These are phyloP conservation scores for Zangia roseola DNA, from an alignment of 768 basidiomycete genomes.

Conservation along the genomic window DNA sequence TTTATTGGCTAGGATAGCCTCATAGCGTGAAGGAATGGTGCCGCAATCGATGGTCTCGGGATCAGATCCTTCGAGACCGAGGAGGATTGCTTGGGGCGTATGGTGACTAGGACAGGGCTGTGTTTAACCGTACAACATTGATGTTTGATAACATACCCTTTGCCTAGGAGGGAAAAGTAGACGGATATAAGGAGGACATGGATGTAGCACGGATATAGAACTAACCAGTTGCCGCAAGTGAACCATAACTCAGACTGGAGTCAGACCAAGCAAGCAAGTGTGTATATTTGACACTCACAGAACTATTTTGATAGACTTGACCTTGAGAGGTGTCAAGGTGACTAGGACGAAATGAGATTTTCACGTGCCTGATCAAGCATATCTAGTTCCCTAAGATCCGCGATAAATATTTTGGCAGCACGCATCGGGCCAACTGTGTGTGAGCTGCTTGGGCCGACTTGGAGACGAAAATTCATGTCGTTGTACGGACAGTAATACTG, in stretches of 20 bases:
- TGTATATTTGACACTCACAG: constrained; percentile 49
- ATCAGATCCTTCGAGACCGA: constrained; percentile 85
- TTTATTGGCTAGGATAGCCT: constrained; percentile 63
- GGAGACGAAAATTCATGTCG: constrained; percentile 28
- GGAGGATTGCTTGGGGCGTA: constrained; percentile 82
- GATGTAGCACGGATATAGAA: constrained; percentile 1
- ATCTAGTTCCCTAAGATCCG: constrained; percentile 64
- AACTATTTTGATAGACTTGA: constrained; percentile 79
- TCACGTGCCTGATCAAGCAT: constrained; percentile 63
- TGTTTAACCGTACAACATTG: constrained; percentile 1
- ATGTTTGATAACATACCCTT: constrained; percentile 54
- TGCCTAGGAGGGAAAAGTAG: constrained; percentile 44
- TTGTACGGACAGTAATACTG: neutral
- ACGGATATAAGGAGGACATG: constrained; percentile 5
- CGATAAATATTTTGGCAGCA: constrained; percentile 85
- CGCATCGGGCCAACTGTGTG: constrained; percentile 88
- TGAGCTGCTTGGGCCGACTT: constrained; percentile 58
- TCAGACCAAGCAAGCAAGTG: neutral
- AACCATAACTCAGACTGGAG: constrained; percentile 65
- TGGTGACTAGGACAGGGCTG: constrained; percentile 56
- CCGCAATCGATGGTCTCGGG: constrained; percentile 92
- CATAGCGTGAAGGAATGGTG: constrained; percentile 76
- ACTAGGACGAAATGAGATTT: neutral
- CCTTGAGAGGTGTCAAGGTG: constrained; percentile 38
- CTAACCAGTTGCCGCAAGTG: constrained; percentile 86